Conservation (phyloP, 2,329 filamentous ascomycete genomes). For the Amphichorda felina region DNA sequence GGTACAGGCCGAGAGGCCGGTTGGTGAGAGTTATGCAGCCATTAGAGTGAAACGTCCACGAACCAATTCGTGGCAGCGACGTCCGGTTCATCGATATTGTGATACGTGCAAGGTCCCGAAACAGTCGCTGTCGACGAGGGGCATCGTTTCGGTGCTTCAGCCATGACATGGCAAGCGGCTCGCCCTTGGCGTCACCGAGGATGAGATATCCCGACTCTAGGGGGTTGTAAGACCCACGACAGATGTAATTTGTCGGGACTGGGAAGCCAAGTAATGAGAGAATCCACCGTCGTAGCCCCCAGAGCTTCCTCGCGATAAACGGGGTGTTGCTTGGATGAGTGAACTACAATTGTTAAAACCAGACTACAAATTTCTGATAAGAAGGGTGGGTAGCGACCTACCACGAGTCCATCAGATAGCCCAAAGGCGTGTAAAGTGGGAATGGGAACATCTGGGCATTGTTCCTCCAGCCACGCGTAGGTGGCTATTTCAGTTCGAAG, state of each 20-base stretch:
- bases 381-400: slow-evolving; percentile 1
- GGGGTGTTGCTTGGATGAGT: slow-evolving; percentile 3
- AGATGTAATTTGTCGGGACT: slow-evolving; percentile 3
- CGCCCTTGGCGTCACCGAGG: slow-evolving; percentile 8
- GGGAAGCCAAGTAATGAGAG: background rate
- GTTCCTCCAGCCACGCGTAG: slow-evolving; percentile 13
- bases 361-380: too few species aligned
- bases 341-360: slow-evolving; percentile 4
- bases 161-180: background rate
- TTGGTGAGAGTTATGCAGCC: slow-evolving; percentile 16
- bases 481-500: slow-evolving; percentile 13
- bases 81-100: slow-evolving; percentile 13
- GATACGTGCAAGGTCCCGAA: slow-evolving; percentile 12
- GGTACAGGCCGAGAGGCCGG: slow-evolving; percentile 13
- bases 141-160: background rate
- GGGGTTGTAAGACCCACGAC: background rate
- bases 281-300: background rate
- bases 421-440: slow-evolving; percentile 4
- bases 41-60: slow-evolving; percentile 11
- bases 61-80: slow-evolving; percentile 12
- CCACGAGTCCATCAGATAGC: slow-evolving; percentile 4
- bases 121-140: slow-evolving; percentile 8
- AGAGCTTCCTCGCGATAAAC: background rate
- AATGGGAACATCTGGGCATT: slow-evolving; percentile 7
- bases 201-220: slow-evolving; percentile 9